Conservation (phyloP, 257 asterid species). For the Solanum megistacrolobum region DNA sequence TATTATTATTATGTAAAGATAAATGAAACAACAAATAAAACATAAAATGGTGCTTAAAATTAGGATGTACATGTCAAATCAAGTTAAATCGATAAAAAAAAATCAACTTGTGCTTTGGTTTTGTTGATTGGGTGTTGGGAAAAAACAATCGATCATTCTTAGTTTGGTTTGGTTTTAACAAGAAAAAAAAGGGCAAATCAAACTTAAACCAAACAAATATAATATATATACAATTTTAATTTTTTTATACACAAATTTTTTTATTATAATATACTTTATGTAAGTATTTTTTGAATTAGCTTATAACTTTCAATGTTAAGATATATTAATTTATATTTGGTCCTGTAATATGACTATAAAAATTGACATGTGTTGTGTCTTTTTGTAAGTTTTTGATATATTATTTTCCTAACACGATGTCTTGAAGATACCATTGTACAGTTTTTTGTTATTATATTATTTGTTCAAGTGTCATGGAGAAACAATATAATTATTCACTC, state of each 20-base stretch:
- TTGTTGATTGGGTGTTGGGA: neutral
- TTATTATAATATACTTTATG: too few species aligned
- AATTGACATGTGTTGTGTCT: neutral
- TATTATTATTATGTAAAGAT: too few species aligned
- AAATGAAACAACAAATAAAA: neutral
- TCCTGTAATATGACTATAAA: too few species aligned
- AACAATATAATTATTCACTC: neutral
- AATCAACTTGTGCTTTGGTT: neutral
- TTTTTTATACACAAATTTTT: too few species aligned
- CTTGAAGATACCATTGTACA: neutral
- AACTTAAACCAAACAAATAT: too few species aligned
- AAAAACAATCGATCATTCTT: neutral
- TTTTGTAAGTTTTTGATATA: neutral
- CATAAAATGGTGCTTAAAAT: neutral
- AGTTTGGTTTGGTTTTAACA: too few species aligned
- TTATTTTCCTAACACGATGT: neutral
- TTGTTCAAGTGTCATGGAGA: neutral
- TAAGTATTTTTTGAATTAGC: neutral
- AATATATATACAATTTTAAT: too few species aligned
- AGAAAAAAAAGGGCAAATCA: too few species aligned
- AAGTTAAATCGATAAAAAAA: neutral
- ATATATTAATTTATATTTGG: neutral
- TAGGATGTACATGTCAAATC: neutral
- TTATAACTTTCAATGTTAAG: neutral
- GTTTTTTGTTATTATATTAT: too few species aligned